phyloP scores from a whole-genome alignment of 805 yeast species.

The Cephaloascus albidus region DNA sequence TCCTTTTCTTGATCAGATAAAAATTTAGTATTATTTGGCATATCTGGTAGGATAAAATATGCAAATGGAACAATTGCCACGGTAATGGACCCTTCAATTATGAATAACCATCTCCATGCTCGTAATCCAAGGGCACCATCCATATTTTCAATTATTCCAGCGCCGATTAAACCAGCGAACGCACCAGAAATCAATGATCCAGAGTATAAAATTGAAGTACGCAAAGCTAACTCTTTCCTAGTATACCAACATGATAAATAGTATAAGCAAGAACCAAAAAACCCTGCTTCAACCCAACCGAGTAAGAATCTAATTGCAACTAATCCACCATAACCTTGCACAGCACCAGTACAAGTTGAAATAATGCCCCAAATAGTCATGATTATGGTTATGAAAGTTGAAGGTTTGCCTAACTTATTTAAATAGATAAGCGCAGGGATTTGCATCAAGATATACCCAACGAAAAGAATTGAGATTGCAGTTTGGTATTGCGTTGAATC shows the following conservation, averaged over 20 bases:
- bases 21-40: constrained; percentile 41
- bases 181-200: constrained; percentile 47
- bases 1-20: constrained; percentile 36
- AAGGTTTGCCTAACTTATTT: constrained; percentile 38
- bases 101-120: constrained; percentile 49
- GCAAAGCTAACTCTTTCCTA: constrained; percentile 36
- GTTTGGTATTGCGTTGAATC: constrained; percentile 37
- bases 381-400: constrained; percentile 35
- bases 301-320: constrained; percentile 35
- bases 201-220: constrained; percentile 41
- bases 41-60: constrained; percentile 39
- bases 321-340: constrained; percentile 31
- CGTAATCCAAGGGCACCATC: constrained; percentile 29
- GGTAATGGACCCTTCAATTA: constrained; percentile 48
- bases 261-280: constrained; percentile 37
- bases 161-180: constrained; percentile 44
- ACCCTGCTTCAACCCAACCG: constrained; percentile 38
- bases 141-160: constrained; percentile 37
- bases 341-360: constrained; percentile 39
- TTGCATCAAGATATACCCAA: constrained; percentile 39
- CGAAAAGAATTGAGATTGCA: constrained; percentile 40
- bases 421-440: constrained; percentile 39
- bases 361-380: constrained; percentile 45
- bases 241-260: constrained; percentile 49
- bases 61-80: constrained; percentile 33